Evolutionary conservation across 306 rosid species (phyloP), one percentile per base, ranked within the genome.

Genomic region (Delonix regia): DNA sequence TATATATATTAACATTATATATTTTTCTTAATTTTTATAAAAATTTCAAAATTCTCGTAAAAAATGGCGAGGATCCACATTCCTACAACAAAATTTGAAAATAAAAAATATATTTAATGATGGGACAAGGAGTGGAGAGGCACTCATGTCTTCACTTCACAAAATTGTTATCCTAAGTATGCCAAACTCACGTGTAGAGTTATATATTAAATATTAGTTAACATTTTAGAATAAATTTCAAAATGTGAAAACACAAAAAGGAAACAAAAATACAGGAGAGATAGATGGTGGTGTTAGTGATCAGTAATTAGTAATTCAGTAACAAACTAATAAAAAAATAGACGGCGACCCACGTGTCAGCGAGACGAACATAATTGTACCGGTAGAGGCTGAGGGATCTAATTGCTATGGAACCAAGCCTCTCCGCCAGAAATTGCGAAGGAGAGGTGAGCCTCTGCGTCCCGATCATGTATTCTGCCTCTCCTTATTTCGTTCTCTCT

Each of bases 281-380:
- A 48, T 48, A 15, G 53, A 48, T 48, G 6, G 38, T 2, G 6
- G 38, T 2, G 6, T 6, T 34, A 10, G 24, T 16, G 1, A n/a
- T 51, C n/a, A 6, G 27, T 7, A 52, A 19, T 13, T 60, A 60
- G 15, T n/a, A n/a, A n/a, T n/a, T n/a, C n/a, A n/a, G n/a, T n/a
- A n/a, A n/a, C 14, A 30, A 28, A 4, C 14, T 0, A 41, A 19
- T 0, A 60, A 11, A 9, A 59, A 59, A 25, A 45, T 0, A 0
- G 19, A 48, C 6, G 42, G 18, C 11, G 21, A 69, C 61, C 62
- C 75, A 49, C 61, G 75, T 70, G 75, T 36, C 59, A 49, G 45
- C 25, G 25, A 15, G 25, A 3, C 28, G 44, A 70, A 70, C 61
- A 30, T 30, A 2, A 48, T n/a, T 14, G 75, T 0, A 2, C 5